Percentiles rank a stretch among this genome's conserved stretches.
phyloP scores from a whole-genome alignment of 768 basidiomycete genomes.

The Cystofilobasidium bisporidii region DNA sequence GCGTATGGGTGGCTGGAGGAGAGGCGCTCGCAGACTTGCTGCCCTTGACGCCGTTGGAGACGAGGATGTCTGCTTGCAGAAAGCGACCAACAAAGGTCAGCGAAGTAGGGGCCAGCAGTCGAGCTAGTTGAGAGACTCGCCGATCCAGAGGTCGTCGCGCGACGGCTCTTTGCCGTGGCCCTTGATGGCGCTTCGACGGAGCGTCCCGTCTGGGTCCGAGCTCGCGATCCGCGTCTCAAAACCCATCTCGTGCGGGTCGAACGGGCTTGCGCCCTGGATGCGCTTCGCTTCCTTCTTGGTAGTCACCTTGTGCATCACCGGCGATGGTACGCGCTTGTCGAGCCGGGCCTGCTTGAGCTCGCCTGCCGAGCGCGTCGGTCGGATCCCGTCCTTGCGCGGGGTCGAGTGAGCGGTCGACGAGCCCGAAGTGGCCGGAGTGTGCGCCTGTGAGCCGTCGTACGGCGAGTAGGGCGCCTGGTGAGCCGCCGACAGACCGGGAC shows the following conservation, averaged over 20 bases:
- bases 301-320: conserved; percentile 5
- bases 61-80: conserved; percentile 8
- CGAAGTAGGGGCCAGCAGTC: too few relatives aligned
- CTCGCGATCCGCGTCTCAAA: conserved; percentile 21
- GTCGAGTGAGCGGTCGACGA: neutral
- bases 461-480: neutral
- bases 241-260: conserved; percentile 8
- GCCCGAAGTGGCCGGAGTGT: neutral
- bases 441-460: neutral
- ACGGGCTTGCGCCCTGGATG: conserved; percentile 7
- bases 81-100: neutral
- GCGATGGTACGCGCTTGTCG: conserved; percentile 3
- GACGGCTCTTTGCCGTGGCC: neutral
- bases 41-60: neutral
- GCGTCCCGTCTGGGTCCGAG: neutral
- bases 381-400: neutral
- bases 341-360: neutral
- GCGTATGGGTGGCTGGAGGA: neutral
- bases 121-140: neutral
- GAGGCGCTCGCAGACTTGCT: too few relatives aligned
- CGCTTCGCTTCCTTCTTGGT: conserved; percentile 14
- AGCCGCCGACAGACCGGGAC: neutral
- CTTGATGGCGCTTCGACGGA: neutral
- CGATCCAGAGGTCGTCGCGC: conserved; percentile 22
- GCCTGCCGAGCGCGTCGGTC: neutral